Evolutionary conservation across 139 green algal species (phyloP), one percentile per base, ranked within the genome.

Genomic region (Coccomyxa sp.): DNA sequence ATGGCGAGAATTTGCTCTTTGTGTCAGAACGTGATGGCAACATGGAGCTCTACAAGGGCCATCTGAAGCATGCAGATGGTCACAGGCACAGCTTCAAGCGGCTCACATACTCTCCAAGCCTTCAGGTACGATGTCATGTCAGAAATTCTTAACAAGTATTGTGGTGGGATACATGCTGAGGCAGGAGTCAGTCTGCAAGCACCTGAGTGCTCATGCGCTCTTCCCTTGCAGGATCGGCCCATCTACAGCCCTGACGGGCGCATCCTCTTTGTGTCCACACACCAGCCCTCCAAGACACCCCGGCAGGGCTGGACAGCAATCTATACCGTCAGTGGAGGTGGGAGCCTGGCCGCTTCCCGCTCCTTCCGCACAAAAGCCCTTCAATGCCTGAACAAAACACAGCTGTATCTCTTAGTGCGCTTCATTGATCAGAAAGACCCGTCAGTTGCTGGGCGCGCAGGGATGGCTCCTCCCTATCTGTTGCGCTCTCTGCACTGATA

Each of bases 21-120:
- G 71, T 77, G 12, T 77, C 71, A 38, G 71, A 77, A n/a, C 71
- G 71, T 25, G 71, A 77, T 38, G 71, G 71, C 71, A 77, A 77
- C 71, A 31, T 77, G 27, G 71, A 77, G 71, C 71, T 77, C 23
- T 77, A 77, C 71, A 31, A 77, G 23, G 14, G n/a, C 23, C 63
- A 32, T n/a, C 14, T 77, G 1, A 38, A 77, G 71, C 21, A 51
- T 38, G 66, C 66, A 74, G 66, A 74, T 10, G 21, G 66, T 3
- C 3, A 74, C 4, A 1, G 10, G 21, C 21, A 27, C 21, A 74
- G 66, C 21, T 74, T 27, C 66, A 74, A 74, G 66, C 66, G 66
- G 21, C 66, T 74, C 1, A 77, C 23, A 77, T 77, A 32, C 31
- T 16, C 71, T 38, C 27, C n/a, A 31, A 77, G 71, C n/a, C 21